These are phyloP conservation scores for Botryosphaeria dothidea DNA, from an alignment of 2,329 filamentous ascomycete species.

Conservation along the genomic window DNA sequence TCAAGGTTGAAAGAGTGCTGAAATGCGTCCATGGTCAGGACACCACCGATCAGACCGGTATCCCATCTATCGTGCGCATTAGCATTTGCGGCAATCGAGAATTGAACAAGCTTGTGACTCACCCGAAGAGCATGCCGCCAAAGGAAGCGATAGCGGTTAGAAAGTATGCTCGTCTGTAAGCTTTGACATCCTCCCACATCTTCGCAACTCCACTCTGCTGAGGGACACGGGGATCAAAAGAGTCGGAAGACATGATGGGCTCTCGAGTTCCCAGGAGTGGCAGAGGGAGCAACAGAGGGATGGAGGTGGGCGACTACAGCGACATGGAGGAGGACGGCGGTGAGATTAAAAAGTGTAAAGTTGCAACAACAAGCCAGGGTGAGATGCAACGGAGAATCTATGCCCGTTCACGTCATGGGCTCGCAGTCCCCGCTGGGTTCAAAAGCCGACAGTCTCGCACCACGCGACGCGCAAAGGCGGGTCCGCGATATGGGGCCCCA, in stretches of 20 bases:
- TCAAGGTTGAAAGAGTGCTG: conserved; percentile 44
- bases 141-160: conserved; percentile 46
- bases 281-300: background rate
- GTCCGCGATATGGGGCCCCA: conserved; percentile 10
- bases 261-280: background rate
- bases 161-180: conserved; percentile 41
- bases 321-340: background rate
- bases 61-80: conserved; percentile 22
- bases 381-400: conserved; percentile 12
- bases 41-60: conserved; percentile 35
- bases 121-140: conserved; percentile 37
- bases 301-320: background rate
- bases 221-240: background rate
- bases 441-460: conserved; percentile 12
- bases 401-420: conserved; percentile 10
- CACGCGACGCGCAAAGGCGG: conserved; percentile 5
- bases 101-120: conserved; percentile 28
- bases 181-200: conserved; percentile 35
- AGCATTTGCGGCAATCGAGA: background rate
- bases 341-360: background rate
- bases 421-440: background rate
- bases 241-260: background rate
- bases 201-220: background rate
- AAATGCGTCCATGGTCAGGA: conserved; percentile 46
- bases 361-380: background rate